Evolutionary conservation across 805 yeast species (phyloP).

Genomic region (Metschnikowia rubicola): DNA sequence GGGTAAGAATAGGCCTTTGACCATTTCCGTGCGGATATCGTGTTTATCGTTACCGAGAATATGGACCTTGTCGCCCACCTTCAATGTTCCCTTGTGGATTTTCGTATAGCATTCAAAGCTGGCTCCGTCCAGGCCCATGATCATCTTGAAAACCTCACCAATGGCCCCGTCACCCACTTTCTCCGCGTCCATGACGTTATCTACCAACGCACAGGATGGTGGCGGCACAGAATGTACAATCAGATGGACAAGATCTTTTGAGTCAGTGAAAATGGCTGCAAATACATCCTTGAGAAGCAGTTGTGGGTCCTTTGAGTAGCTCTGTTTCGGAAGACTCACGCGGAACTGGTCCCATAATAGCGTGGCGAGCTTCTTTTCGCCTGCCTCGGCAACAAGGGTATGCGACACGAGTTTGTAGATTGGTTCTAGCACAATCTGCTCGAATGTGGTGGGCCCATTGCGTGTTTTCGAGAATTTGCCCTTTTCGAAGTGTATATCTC

Average conservation of each 20-base stretch:
- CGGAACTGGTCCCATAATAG: conserved; percentile 50
- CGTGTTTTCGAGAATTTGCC: conserved; percentile 40
- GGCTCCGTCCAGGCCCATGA: conserved; percentile 52
- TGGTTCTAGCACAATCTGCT: conserved; percentile 69
- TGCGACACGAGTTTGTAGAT: conserved; percentile 69
- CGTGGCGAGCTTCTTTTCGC: conserved; percentile 32
- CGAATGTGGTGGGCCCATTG: conserved; percentile 45
- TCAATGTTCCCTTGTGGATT: conserved; percentile 58
- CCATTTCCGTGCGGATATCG: conserved; percentile 42
- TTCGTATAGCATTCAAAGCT: conserved; percentile 58
- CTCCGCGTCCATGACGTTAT: conserved; percentile 28
- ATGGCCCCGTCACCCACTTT: neutral
- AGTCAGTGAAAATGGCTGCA: conserved; percentile 48
- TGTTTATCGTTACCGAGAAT: conserved; percentile 63
- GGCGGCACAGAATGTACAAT: conserved; percentile 16
- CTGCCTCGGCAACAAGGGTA: conserved; percentile 51
- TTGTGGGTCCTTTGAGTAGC: conserved; percentile 53
- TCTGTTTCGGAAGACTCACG: conserved; percentile 38
- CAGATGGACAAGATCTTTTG: conserved; percentile 52
- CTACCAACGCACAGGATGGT: no score
- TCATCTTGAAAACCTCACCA: conserved; percentile 46
- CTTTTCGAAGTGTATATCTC: conserved; percentile 55
- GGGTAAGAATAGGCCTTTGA: conserved; percentile 48
- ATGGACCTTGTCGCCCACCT: conserved; percentile 43
- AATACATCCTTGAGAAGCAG: conserved; percentile 56